phyloP scores from a whole-genome alignment of 352 stramenopile species.

The Pythium apleroticum region DNA sequence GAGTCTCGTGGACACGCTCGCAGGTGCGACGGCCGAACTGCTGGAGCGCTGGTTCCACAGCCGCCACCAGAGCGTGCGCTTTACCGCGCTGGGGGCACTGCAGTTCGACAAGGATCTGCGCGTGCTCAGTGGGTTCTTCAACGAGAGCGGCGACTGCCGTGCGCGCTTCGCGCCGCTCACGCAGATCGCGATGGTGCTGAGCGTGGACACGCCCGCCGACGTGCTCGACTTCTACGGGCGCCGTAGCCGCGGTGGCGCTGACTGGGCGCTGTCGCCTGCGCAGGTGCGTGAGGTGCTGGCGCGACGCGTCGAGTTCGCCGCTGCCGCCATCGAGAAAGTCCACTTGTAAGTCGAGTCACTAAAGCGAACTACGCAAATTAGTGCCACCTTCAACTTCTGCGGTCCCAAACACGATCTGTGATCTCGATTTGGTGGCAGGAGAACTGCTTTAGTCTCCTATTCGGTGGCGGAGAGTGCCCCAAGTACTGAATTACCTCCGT shows the following conservation, averaged over 20 bases:
- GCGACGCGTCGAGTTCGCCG: conserved; percentile 75
- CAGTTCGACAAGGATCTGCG: conserved; percentile 88
- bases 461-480: conserved; percentile 7
- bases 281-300: conserved; percentile 77
- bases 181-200: conserved; percentile 72
- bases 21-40: conserved; percentile 39
- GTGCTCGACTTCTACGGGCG: conserved; percentile 77
- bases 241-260: conserved; percentile 57
- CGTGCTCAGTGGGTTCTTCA: conserved; percentile 67
- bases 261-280: conserved; percentile 65
- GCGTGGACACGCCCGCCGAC: conserved; percentile 69
- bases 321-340: conserved; percentile 65
- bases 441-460: background rate
- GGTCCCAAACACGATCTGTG: conserved; percentile 5
- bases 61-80: conserved; percentile 36
- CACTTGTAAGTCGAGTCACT: conserved; percentile 30
- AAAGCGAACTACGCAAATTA: background rate
- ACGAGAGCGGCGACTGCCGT: conserved; percentile 47
- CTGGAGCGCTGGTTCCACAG: conserved; percentile 69
- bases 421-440: background rate
- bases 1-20: conserved; percentile 50
- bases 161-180: conserved; percentile 57
- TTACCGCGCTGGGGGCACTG: conserved; percentile 81
- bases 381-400: conserved; percentile 20
- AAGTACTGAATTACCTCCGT: background rate